Evolutionary conservation across 2,329 filamentous ascomycete genomes (phyloP).

Genomic region (Fusarium sp.): DNA sequence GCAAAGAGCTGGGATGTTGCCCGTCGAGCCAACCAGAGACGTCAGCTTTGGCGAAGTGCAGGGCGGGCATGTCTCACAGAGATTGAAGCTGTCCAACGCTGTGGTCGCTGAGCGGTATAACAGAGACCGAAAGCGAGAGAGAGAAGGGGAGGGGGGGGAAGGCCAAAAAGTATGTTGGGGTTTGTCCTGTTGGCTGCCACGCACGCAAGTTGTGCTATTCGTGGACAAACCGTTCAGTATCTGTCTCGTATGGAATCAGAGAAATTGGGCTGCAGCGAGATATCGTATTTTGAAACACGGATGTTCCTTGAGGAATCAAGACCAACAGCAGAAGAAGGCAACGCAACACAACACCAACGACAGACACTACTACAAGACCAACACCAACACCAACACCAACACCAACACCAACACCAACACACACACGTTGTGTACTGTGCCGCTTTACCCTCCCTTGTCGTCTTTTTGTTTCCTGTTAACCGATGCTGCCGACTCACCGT

Average conservation of each 20-base stretch:
- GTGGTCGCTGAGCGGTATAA: conserved; percentile 3
- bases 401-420: not conserved
- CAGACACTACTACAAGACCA: not conserved
- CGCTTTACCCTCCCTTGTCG: not conserved
- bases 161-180: not conserved
- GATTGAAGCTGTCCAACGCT: conserved; percentile 10
- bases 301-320: conserved; percentile 4
- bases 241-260: not conserved
- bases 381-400: not conserved
- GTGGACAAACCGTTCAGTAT: not conserved
- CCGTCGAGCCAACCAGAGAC: conserved; percentile 17
- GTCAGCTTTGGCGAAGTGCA: conserved; percentile 13
- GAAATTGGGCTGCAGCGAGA: not conserved
- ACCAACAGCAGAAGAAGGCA: not conserved
- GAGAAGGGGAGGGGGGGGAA: not conserved
- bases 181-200: not conserved
- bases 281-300: conserved; percentile 9
- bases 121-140: conserved; percentile 13
- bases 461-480: not conserved
- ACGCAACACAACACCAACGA: not conserved
- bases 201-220: not conserved
- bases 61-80: conserved; percentile 35
- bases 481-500: not conserved
- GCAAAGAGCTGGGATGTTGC: conserved; percentile 8
- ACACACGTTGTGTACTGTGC: not conserved